These are phyloP conservation scores for Aquanectria penicillioides DNA, from an alignment of 2,329 filamentous ascomycete species.

Conservation along the genomic window DNA sequence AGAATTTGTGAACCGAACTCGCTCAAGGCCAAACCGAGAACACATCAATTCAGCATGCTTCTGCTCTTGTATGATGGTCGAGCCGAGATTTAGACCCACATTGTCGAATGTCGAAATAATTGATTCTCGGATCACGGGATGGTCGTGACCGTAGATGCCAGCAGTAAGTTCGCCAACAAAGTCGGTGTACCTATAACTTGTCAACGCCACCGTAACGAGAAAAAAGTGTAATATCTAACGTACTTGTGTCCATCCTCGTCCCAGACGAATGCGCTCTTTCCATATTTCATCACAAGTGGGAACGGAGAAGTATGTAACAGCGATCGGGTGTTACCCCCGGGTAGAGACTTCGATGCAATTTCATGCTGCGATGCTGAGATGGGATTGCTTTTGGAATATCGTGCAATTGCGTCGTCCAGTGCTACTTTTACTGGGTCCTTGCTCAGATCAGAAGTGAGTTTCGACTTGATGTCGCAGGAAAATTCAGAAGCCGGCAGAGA, in stretches of 20 bases:
- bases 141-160: constrained; percentile 68
- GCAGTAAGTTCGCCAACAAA: constrained; percentile 69
- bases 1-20: constrained; percentile 66
- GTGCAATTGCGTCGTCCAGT: too few species aligned
- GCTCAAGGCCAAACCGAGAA: constrained; percentile 60
- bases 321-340: constrained; percentile 51
- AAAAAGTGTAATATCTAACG: not conserved
- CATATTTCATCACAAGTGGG: constrained; percentile 45
- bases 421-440: too few species aligned
- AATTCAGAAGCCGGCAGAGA: too few species aligned
- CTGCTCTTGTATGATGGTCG: constrained; percentile 57
- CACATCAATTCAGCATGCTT: constrained; percentile 57
- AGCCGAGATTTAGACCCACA: constrained; percentile 62
- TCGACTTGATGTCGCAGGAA: too few species aligned
- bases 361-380: too few species aligned
- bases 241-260: not conserved
- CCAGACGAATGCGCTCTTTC: constrained; percentile 41
- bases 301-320: constrained; percentile 48
- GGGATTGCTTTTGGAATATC: too few species aligned
- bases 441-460: too few species aligned
- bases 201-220: constrained; percentile 40
- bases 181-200: constrained; percentile 59
- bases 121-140: constrained; percentile 58
- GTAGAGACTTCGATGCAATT: too few species aligned
- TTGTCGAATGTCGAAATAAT: constrained; percentile 51